A percentile compares a stretch with the other conserved stretches of the same genome.
Conservation (phyloP, 179 eudicot species). For the Heliamphora pulchella region DNA sequence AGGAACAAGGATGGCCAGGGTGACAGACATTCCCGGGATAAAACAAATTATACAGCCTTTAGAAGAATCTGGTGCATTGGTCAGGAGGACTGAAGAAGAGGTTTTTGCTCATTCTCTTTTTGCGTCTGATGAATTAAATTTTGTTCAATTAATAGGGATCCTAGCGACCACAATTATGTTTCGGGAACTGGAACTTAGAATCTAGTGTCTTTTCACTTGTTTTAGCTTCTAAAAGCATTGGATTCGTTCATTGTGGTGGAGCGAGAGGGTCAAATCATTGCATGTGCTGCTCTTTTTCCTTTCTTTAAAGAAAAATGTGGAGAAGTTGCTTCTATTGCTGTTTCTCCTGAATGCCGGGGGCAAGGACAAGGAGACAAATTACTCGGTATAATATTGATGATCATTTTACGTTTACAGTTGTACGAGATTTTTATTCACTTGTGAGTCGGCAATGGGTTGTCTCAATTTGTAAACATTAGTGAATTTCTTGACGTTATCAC, state of each 20-base stretch:
- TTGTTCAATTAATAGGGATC: background rate
- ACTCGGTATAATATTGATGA: slow-evolving; percentile 45
- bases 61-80: slow-evolving; percentile 80
- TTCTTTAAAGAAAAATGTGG: slow-evolving; percentile 74
- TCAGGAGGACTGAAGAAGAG: slow-evolving; percentile 87
- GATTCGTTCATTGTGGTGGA: slow-evolving; percentile 73
- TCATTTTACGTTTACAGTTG: background rate
- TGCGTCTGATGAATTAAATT: background rate
- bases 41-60: slow-evolving; percentile 64
- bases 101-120: slow-evolving; percentile 25
- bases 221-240: slow-evolving; percentile 57
- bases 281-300: slow-evolving; percentile 90
- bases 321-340: slow-evolving; percentile 95
- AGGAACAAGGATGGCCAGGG: slow-evolving; percentile 82
- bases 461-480: background rate
- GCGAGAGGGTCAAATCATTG: slow-evolving; percentile 93
- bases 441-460: background rate
- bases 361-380: slow-evolving; percentile 97
- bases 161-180: background rate
- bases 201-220: slow-evolving; percentile 12
- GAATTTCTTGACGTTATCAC: background rate
- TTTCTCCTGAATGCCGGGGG: slow-evolving; percentile 91
- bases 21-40: slow-evolving; percentile 55
- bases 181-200: background rate
- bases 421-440: background rate